Percentiles rank a stretch among this genome's conserved stretches.
phyloP scores from a whole-genome alignment of 345 rosid genomes.

The Cardamine chenopodiifolia region DNA sequence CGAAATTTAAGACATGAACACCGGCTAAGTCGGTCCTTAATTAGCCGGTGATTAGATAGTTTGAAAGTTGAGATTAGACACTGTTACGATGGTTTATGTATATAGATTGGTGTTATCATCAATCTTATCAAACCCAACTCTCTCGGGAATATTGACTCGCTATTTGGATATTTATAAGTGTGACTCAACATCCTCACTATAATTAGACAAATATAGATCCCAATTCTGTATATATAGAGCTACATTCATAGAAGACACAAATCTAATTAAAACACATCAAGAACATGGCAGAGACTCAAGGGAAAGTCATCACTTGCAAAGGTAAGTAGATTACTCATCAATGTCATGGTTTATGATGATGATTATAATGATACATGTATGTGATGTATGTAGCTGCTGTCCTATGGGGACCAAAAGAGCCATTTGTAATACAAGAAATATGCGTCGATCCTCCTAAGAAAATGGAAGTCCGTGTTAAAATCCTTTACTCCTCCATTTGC shows the following conservation, averaged over 20 bases:
- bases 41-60: not conserved
- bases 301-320: conserved; percentile 42
- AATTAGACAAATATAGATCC: conserved; percentile 3
- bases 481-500: conserved; percentile 66
- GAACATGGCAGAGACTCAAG: conserved; percentile 37
- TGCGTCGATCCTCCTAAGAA: conserved; percentile 64
- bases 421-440: conserved; percentile 57
- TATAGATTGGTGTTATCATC: not conserved
- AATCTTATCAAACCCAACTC: conserved; percentile 17
- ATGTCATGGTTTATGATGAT: not conserved
- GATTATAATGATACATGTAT: not conserved
- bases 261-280: not conserved
- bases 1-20: not conserved
- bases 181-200: conserved; percentile 16
- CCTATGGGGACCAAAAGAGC: conserved; percentile 56
- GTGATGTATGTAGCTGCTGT: conserved; percentile 56
- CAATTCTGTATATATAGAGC: not conserved
- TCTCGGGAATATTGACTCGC: conserved; percentile 23
- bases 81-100: not conserved
- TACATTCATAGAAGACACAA: not conserved
- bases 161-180: conserved; percentile 17
- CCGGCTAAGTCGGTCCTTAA: not conserved
- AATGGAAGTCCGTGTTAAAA: conserved; percentile 64
- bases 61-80: not conserved
- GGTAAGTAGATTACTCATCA: conserved; percentile 27